phyloP scores from a whole-genome alignment of 139 green algal genomes.

The Zygnema cylindricum region DNA sequence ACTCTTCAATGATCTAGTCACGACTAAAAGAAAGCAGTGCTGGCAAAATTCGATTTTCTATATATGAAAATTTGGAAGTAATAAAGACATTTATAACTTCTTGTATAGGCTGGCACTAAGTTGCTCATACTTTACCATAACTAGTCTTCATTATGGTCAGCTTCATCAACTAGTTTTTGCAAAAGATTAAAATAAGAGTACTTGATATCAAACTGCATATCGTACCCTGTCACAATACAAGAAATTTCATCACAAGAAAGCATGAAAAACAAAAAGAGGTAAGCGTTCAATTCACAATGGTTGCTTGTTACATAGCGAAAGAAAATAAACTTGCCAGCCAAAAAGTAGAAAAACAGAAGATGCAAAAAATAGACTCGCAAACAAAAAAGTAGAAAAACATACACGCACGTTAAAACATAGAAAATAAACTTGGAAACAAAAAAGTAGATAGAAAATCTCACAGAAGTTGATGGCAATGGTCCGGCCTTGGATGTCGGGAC shows the following conservation, averaged over 20 bases:
- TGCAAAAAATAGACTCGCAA: not conserved
- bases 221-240: constrained; percentile 44
- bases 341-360: not conserved
- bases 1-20: too few relatives aligned
- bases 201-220: constrained; percentile 39
- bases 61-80: too few relatives aligned
- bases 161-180: not conserved
- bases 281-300: too few relatives aligned
- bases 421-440: constrained; percentile 3
- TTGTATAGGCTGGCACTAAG: too few relatives aligned
- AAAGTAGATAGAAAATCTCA: not conserved
- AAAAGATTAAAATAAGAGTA: constrained; percentile 28
- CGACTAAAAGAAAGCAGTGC: too few relatives aligned
- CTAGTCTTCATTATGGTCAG: not conserved
- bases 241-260: too few relatives aligned
- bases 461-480: constrained; percentile 50
- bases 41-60: too few relatives aligned
- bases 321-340: not conserved
- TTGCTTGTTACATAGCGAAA: too few relatives aligned
- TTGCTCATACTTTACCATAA: too few relatives aligned
- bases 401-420: constrained; percentile 1
- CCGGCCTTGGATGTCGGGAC: not conserved
- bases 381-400: not conserved
- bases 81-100: too few relatives aligned
- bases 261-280: not conserved